These are phyloP conservation scores for Paecilomyces variotii DNA, from an alignment of 2,329 filamentous ascomycete species.

Conservation along the genomic window DNA sequence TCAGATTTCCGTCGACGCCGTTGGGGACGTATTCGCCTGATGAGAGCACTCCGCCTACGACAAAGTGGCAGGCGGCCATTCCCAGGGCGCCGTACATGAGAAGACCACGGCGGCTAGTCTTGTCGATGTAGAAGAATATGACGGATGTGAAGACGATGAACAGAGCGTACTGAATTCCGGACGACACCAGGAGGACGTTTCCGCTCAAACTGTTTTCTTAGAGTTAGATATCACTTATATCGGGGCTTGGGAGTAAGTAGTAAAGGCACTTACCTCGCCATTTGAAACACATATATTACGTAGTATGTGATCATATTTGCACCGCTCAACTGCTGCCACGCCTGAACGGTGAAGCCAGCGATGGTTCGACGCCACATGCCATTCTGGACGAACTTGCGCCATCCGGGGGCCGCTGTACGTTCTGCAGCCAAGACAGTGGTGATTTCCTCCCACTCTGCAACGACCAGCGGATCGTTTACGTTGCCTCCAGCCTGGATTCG, in stretches of 20 bases:
- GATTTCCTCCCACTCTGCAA: conserved; percentile 44
- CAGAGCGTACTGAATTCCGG: conserved; percentile 22
- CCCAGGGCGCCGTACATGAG: conserved; percentile 11
- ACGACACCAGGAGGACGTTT: conserved; percentile 26
- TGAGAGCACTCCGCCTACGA: conserved; percentile 39
- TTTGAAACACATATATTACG: conserved; percentile 32
- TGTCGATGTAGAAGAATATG: conserved; percentile 17
- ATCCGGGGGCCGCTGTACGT: conserved; percentile 28
- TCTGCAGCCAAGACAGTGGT: conserved; percentile 34
- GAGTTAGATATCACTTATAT: background rate
- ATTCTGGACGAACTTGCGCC: conserved; percentile 40
- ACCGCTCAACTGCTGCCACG: conserved; percentile 46
- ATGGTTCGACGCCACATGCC: conserved; percentile 54
- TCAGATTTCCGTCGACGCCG: conserved; percentile 41
- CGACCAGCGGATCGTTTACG: conserved; percentile 38
- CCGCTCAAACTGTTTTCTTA: conserved; percentile 15
- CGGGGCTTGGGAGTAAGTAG: too few relatives aligned
- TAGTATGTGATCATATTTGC: conserved; percentile 33
- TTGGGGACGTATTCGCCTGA: conserved; percentile 36
- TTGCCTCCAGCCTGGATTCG: conserved; percentile 39
- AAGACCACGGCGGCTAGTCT: conserved; percentile 8
- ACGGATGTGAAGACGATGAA: conserved; percentile 22
- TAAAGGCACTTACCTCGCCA: conserved; percentile 17
- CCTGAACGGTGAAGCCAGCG: conserved; percentile 49
- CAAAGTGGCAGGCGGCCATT: conserved; percentile 37